These are phyloP conservation scores for Mrakia gelida DNA, from an alignment of 768 basidiomycete species.

Conservation along the genomic window DNA sequence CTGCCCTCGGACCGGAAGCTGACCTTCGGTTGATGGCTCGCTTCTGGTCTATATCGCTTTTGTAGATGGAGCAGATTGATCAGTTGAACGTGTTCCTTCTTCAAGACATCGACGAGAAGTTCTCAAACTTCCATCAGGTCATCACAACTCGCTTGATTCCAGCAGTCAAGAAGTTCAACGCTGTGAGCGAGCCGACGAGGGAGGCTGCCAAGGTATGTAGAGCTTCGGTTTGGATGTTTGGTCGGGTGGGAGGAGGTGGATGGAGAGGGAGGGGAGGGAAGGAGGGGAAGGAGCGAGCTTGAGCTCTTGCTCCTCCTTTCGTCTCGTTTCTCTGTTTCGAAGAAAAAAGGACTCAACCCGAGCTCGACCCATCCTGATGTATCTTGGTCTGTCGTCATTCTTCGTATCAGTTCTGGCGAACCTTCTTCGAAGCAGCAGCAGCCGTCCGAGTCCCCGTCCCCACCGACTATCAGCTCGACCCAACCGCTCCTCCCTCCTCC, in stretches of 20 bases:
- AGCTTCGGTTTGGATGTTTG: background rate
- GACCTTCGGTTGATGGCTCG: background rate
- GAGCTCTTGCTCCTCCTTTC: background rate
- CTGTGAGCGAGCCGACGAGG: conserved; percentile 77
- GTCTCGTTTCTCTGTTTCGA: background rate
- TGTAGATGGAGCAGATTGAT: conserved; percentile 88
- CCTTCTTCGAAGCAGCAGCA: conserved; percentile 92
- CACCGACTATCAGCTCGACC: conserved; percentile 51
- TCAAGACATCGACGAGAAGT: conserved; percentile 91
- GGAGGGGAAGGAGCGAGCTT: background rate
- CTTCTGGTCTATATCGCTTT: background rate
- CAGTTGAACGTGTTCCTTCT: conserved; percentile 88
- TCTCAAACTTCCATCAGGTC: conserved; percentile 80
- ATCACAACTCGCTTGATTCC: conserved; percentile 77
- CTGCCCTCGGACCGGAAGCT: background rate
- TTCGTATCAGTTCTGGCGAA: conserved; percentile 76
- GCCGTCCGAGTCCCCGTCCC: conserved; percentile 74
- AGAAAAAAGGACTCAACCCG: background rate
- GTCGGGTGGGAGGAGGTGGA: too few species aligned
- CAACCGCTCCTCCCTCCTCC: background rate
- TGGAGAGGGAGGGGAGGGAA: background rate
- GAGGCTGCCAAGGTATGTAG: conserved; percentile 78
- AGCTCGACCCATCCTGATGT: background rate
- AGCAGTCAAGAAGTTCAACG: conserved; percentile 81
- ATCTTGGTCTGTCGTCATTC: background rate